These are phyloP conservation scores for Tarenaya hassleriana DNA, from an alignment of 345 rosid species.

Conservation along the genomic window DNA sequence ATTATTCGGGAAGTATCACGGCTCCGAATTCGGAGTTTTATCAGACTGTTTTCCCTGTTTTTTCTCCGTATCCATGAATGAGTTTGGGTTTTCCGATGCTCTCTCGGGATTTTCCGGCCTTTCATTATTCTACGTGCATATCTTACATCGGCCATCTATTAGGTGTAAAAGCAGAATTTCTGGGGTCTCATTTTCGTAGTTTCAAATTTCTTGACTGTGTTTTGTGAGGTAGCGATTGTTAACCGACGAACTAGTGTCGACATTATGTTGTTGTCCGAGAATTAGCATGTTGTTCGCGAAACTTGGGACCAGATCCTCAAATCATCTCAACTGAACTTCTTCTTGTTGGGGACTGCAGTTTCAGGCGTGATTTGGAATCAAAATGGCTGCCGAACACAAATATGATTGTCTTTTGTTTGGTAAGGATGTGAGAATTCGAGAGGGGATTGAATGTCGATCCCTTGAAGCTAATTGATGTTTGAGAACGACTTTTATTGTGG, in stretches of 20 bases:
- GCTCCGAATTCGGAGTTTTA: neutral
- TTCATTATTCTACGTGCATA: too few species aligned
- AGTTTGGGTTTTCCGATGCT: neutral
- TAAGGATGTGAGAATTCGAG: neutral
- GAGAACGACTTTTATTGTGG: neutral
- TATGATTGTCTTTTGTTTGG: neutral
- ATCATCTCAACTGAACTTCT: conserved; percentile 22
- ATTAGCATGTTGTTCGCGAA: conserved; percentile 36
- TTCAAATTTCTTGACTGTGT: conserved; percentile 1
- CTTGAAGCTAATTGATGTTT: neutral
- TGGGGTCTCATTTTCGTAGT: conserved; percentile 3
- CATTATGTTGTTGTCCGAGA: conserved; percentile 20
- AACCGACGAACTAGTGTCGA: neutral
- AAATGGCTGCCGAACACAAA: neutral
- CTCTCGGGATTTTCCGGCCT: neutral
- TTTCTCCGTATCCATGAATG: neutral
- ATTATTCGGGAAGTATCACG: neutral
- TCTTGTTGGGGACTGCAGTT: neutral
- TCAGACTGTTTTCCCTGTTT: neutral
- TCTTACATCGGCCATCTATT: neutral
- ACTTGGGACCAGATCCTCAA: too few species aligned
- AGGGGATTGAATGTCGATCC: neutral
- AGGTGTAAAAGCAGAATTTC: neutral
- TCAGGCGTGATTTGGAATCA: neutral
- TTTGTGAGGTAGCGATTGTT: conserved; percentile 2